Conservation (phyloP, 495 filamentous ascomycete genomes). For the Geopyxis carbonaria region DNA sequence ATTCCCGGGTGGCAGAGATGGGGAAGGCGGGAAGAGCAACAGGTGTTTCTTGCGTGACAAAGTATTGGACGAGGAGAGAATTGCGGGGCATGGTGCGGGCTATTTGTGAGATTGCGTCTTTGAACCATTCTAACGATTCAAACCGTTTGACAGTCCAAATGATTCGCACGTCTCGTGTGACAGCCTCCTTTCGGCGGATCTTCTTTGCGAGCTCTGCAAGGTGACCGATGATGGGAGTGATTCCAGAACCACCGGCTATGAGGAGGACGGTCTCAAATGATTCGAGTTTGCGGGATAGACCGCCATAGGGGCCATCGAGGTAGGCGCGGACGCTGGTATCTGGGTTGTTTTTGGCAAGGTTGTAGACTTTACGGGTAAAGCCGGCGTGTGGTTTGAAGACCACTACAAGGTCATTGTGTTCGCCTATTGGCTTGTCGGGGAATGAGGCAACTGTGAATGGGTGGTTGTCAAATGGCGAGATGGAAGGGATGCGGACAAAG, state of each 20-base stretch:
- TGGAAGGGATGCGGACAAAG: conserved; percentile 81
- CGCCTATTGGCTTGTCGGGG: conserved; percentile 56
- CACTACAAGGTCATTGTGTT: conserved; percentile 71
- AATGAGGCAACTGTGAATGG: conserved; percentile 91
- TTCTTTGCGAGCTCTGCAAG: conserved; percentile 82
- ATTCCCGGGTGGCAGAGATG: conserved; percentile 23
- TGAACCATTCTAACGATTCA: conserved; percentile 96
- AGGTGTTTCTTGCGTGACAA: conserved; percentile 45
- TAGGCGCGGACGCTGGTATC: conserved; percentile 79
- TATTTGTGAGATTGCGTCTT: conserved; percentile 76
- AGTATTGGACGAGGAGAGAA: conserved; percentile 86
- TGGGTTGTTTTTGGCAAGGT: conserved; percentile 63
- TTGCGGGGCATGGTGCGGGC: conserved; percentile 65
- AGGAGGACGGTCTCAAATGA: conserved; percentile 87
- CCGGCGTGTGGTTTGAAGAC: conserved; percentile 84
- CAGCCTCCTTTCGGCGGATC: conserved; percentile 81
- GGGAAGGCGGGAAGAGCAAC: conserved; percentile 20
- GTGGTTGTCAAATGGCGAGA: conserved; percentile 79
- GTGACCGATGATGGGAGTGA: conserved; percentile 83
- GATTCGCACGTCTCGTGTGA: conserved; percentile 75
- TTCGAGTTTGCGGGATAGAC: conserved; percentile 77
- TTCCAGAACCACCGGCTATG: conserved; percentile 84
- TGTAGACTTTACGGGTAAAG: conserved; percentile 65
- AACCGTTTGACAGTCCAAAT: conserved; percentile 73
- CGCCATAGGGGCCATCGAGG: conserved; percentile 85